Evolutionary conservation across 495 filamentous ascomycete genomes (phyloP), one percentile per base, ranked within the genome.

Genomic region (Hypoxylon rickii): DNA sequence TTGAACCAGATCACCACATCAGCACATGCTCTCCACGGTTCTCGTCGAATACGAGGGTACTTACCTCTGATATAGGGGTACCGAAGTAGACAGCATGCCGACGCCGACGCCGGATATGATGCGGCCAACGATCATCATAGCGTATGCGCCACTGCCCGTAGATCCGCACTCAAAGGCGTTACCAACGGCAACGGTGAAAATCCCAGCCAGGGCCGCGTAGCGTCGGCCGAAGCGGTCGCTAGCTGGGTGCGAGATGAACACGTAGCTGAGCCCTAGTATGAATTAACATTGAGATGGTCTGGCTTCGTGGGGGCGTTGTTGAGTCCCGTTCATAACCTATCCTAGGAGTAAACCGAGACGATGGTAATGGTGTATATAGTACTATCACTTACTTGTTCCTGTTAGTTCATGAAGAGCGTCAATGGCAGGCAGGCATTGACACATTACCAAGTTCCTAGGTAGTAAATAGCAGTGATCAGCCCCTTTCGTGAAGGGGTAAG

Each of bases 401-500:
- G 21, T 62, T 34, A 62, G 58, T 40, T 7, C 41, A 43, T 24
- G 3, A 0, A 29, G 1, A 33, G 8, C n/a, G n/a, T n/a, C n/a
- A 16, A 15, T 21, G 22, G 6, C 17, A 16, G 20, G 2, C 0
- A 19, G 12, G 0, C 7, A 16, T 22, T 13, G 8, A 24, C 13
- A 20, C 52, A 19, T n/a, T 41, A 62, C 74, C 76, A 83, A 7
- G 80, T 82, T 34, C 81, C 81, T 16, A 84, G 61, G 39, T 83
- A 83, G 68, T 84, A 82, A 17, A 82, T 76, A 22, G 75, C 77
- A 4, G 80, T 83, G 51, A 84, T 81, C 20, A 82, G 64, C 1
- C 79, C 80, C 26, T 65, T 78, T 19, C 66, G 55, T 2, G 71
- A 65, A 5, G 79, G 70, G 11, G 69, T 70, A 2, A 73, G 79